These are phyloP conservation scores for Adansonia digitata DNA, from an alignment of 345 rosid species.

Conservation along the genomic window DNA sequence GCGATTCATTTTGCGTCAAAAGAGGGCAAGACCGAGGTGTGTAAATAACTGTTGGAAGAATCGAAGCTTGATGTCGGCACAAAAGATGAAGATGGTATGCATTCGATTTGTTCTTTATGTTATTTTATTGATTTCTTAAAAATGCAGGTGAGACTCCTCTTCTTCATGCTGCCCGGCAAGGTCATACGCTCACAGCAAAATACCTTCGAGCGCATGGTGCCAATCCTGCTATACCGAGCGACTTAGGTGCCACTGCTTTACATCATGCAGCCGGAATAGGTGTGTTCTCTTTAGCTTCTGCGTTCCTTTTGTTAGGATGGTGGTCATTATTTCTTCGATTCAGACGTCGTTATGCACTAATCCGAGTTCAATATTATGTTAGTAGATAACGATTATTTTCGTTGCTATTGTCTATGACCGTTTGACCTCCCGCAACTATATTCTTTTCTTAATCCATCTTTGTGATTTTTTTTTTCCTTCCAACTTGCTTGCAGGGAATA, in stretches of 20 bases:
- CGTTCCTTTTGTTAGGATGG: background rate
- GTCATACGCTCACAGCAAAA: constrained; percentile 64
- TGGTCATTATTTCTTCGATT: background rate
- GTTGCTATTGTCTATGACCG: background rate
- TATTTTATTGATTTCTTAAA: constrained; percentile 13
- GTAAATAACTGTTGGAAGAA: constrained; percentile 78
- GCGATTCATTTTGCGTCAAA: constrained; percentile 94
- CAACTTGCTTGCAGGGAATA: constrained; percentile 50
- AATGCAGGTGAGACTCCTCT: constrained; percentile 87
- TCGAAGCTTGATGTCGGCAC: constrained; percentile 59
- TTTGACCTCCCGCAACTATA: background rate
- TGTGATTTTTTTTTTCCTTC: constrained; percentile 9
- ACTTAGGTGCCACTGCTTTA: constrained; percentile 78
- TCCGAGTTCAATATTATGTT: background rate
- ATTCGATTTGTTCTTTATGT: background rate
- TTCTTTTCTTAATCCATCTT: background rate
- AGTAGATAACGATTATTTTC: background rate
- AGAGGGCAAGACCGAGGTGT: constrained; percentile 78
- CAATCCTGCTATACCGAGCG: constrained; percentile 61
- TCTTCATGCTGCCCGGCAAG: constrained; percentile 89
- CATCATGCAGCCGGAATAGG: constrained; percentile 93
- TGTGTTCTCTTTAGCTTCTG: constrained; percentile 14
- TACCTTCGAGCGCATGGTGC: constrained; percentile 84
- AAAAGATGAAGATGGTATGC: constrained; percentile 79
- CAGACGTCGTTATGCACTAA: background rate